phyloP scores from a whole-genome alignment of 2,329 filamentous ascomycete genomes.

The Ophiosphaerella narmari region DNA sequence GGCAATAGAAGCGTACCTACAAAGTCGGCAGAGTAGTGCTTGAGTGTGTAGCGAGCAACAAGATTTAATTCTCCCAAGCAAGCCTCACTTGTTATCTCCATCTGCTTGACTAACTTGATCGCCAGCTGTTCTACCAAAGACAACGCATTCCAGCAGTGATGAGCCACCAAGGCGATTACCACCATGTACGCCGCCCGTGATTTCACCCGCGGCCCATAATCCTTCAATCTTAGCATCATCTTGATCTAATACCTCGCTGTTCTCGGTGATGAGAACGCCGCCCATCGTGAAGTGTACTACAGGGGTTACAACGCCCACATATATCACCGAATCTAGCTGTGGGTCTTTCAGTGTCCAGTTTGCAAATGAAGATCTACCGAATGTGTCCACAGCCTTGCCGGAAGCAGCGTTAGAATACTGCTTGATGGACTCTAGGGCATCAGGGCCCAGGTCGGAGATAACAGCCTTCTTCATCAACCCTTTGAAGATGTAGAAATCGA shows the following conservation, averaged over 20 bases:
- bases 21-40: constrained; percentile 20
- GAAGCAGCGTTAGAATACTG: constrained; percentile 55
- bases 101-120: constrained; percentile 19
- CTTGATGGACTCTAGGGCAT: constrained; percentile 51
- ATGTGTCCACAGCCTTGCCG: constrained; percentile 48
- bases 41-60: not conserved
- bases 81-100: not conserved
- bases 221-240: constrained; percentile 56
- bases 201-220: constrained; percentile 67
- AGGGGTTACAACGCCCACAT: constrained; percentile 64
- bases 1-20: constrained; percentile 28
- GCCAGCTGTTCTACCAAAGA: constrained; percentile 66
- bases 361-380: constrained; percentile 59
- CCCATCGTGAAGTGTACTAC: constrained; percentile 72
- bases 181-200: constrained; percentile 68
- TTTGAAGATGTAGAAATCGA: constrained; percentile 68
- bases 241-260: constrained; percentile 56
- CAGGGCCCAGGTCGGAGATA: constrained; percentile 52
- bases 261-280: constrained; percentile 62
- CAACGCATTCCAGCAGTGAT: constrained; percentile 66
- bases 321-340: constrained; percentile 58
- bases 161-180: constrained; percentile 66
- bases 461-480: constrained; percentile 63
- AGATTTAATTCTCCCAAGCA: not conserved
- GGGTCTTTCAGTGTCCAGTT: constrained; percentile 59